Evolutionary conservation across 345 rosid species (phyloP).

Genomic region (Aquilaria malaccensis): DNA sequence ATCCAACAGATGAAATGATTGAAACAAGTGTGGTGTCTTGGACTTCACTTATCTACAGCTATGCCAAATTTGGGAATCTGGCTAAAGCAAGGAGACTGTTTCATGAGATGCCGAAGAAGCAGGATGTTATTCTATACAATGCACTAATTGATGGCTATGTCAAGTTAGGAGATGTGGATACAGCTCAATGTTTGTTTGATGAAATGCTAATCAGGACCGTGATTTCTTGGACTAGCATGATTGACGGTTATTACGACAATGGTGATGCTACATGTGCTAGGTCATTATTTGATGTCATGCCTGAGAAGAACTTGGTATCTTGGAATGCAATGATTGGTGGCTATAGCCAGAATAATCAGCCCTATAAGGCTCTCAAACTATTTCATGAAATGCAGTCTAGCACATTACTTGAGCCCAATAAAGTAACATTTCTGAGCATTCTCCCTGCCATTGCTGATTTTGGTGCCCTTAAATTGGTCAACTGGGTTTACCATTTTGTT

Average conservation of each 20-base stretch:
- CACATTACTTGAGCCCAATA: conserved; percentile 48
- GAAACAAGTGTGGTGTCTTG: conserved; percentile 56
- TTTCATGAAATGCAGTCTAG: conserved; percentile 58
- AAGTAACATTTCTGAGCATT: conserved; percentile 54
- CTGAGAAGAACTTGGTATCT: conserved; percentile 51
- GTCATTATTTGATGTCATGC: conserved; percentile 59
- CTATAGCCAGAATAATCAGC: conserved; percentile 54
- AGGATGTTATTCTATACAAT: conserved; percentile 47
- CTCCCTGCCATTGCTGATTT: conserved; percentile 72
- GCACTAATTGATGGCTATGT: conserved; percentile 63
- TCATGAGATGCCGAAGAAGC: conserved; percentile 42
- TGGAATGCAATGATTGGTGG: conserved; percentile 86
- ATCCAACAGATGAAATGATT: conserved; percentile 41
- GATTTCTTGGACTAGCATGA: conserved; percentile 72
- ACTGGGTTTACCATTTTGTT: conserved; percentile 50
- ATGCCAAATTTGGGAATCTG: conserved; percentile 42
- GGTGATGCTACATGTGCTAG: conserved; percentile 49
- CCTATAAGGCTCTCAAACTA: conserved; percentile 56
- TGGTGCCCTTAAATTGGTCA: conserved; percentile 63
- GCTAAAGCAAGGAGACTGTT: conserved; percentile 40
- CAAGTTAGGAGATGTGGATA: conserved; percentile 51
- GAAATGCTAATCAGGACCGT: conserved; percentile 48
- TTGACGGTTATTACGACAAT: conserved; percentile 50
- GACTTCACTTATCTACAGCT: conserved; percentile 69
- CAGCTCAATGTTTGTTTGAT: conserved; percentile 50